These are phyloP conservation scores for Cyphellophora attinorum DNA, from an alignment of 2,329 filamentous ascomycete genomes.

Conservation along the genomic window DNA sequence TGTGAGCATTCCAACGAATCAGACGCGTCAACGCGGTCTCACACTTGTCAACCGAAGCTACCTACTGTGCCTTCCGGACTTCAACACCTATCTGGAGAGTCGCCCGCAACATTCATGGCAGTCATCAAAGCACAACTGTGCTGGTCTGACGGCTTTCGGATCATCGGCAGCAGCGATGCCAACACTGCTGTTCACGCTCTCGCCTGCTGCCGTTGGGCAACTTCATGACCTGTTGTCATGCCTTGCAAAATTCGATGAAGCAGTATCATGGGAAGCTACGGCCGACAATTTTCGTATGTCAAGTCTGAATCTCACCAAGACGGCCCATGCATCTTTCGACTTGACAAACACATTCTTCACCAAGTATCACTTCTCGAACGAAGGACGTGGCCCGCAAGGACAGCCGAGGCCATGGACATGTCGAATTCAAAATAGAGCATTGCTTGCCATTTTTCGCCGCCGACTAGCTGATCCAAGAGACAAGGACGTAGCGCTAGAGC, in stretches of 20 bases:
- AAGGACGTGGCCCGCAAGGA: constrained; percentile 4
- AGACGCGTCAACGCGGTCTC: too few species aligned
- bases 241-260: constrained; percentile 54
- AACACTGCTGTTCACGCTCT: constrained; percentile 42
- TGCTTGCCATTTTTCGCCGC: constrained; percentile 56
- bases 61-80: too few species aligned
- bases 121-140: too few species aligned
- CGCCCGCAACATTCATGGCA: too few species aligned
- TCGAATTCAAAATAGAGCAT: constrained; percentile 21
- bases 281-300: constrained; percentile 52
- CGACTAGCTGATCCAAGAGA: constrained; percentile 44
- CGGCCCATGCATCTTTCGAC: constrained; percentile 52
- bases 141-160: too few species aligned
- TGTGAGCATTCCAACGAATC: too few species aligned
- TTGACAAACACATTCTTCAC: constrained; percentile 49
- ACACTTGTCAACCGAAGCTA: too few species aligned
- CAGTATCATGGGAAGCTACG: constrained; percentile 52
- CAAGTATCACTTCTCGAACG: constrained; percentile 42
- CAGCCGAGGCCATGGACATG: constrained; percentile 15
- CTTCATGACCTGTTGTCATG: constrained; percentile 52
- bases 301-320: constrained; percentile 53
- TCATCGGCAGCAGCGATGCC: constrained; percentile 23
- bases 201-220: constrained; percentile 44
- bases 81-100: too few species aligned
- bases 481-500: constrained; percentile 50